These are phyloP conservation scores for Vanrija sp. DNA, from an alignment of 1,284 basidiomycete genomes.

Conservation along the genomic window DNA sequence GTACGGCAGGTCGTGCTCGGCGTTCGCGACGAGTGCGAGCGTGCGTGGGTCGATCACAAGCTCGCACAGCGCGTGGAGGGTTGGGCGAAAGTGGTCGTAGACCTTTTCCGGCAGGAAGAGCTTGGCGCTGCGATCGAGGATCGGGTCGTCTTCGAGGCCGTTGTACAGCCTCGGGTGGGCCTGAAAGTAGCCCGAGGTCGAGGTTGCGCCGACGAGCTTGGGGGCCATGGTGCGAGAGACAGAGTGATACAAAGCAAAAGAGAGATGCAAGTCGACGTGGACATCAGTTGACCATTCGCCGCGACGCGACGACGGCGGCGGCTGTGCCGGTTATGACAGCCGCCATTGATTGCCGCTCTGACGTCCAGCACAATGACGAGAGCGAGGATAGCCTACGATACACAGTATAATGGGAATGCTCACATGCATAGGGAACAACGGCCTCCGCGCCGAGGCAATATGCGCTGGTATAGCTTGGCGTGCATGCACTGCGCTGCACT, in stretches of 20 bases:
- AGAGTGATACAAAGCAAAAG: background rate
- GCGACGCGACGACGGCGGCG: too few species aligned
- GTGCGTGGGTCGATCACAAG: slow-evolving; percentile 2
- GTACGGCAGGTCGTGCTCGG: slow-evolving; percentile 14
- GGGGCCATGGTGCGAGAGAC: background rate
- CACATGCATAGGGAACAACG: too few species aligned
- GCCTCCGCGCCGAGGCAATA: too few species aligned
- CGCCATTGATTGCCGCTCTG: too few species aligned
- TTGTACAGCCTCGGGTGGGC: slow-evolving; percentile 4
- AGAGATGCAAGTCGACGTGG: background rate
- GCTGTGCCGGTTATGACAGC: too few species aligned
- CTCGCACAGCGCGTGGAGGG: slow-evolving; percentile 1
- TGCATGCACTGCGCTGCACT: too few species aligned
- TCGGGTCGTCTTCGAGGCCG: slow-evolving; percentile 8
- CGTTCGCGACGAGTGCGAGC: slow-evolving; percentile 7
- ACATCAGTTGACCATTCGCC: too few species aligned
- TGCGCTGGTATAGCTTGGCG: too few species aligned
- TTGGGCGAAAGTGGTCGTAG: background rate
- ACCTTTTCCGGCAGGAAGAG: slow-evolving; percentile 3
- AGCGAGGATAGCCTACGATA: too few species aligned
- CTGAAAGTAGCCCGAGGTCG: slow-evolving; percentile 14
- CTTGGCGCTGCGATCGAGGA: slow-evolving; percentile 4
- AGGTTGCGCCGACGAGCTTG: background rate
- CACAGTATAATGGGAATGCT: too few species aligned
- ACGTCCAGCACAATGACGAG: too few species aligned